phyloP scores from a whole-genome alignment of 2,329 filamentous ascomycete species.

The Calonectria pseudoreteaudii region DNA sequence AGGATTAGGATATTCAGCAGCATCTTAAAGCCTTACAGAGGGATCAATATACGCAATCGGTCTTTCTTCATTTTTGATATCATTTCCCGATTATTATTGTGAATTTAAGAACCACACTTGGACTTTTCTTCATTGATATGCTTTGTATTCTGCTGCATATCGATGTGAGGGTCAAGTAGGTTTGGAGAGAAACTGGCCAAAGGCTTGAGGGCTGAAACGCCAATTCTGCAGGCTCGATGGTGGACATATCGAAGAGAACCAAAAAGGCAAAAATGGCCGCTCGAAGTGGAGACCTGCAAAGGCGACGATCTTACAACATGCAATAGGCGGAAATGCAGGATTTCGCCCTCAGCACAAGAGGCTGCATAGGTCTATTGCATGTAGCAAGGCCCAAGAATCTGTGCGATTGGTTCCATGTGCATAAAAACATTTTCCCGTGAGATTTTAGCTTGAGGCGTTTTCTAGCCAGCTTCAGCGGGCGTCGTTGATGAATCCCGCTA shows the following conservation, averaged over 20 bases:
- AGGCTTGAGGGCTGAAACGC: background rate
- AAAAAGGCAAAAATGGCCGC: background rate
- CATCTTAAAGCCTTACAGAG: background rate
- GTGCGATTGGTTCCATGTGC: background rate
- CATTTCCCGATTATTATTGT: background rate
- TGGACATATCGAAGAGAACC: background rate
- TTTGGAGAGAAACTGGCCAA: background rate
- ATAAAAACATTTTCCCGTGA: background rate
- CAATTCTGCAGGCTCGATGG: background rate
- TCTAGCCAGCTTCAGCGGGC: background rate
- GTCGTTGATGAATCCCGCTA: background rate
- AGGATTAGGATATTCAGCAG: background rate
- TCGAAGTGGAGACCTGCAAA: background rate
- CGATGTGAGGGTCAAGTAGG: accelerated
- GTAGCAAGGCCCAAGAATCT: background rate
- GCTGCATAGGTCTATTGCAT: background rate
- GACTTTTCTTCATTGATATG: background rate
- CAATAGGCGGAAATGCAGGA: background rate
- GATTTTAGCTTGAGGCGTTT: background rate
- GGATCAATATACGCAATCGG: too few relatives aligned
- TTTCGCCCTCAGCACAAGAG: background rate
- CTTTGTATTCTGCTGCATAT: background rate
- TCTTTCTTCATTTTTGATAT: too few relatives aligned
- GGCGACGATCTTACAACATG: background rate
- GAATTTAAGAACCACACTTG: background rate